Conservation (phyloP, 2,329 filamentous ascomycete species). For the Penicillium expansum region DNA sequence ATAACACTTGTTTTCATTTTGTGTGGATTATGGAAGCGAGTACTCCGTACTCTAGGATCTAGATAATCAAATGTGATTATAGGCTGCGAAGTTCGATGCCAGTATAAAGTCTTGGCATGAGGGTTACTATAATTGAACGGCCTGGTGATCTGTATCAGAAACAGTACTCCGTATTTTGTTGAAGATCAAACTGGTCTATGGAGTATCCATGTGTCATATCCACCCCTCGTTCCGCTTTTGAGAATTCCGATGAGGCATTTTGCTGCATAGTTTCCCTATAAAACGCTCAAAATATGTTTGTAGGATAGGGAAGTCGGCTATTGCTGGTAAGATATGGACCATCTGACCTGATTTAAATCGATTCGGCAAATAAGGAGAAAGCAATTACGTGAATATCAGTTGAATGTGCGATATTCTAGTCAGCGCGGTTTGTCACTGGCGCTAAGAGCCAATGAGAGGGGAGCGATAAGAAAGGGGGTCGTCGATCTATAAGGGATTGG, state of each 20-base stretch:
- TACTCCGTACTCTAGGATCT: background rate
- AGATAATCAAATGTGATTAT: background rate
- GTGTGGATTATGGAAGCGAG: background rate
- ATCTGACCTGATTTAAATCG: background rate
- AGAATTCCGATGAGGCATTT: slow-evolving; percentile 23
- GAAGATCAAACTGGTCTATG: background rate
- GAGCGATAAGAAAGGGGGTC: slow-evolving; percentile 27
- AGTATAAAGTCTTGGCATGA: slow-evolving; percentile 7
- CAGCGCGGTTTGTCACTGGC: slow-evolving; percentile 35
- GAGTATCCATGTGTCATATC: slow-evolving; percentile 6
- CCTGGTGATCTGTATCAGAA: slow-evolving; percentile 1
- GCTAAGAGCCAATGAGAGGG: slow-evolving; percentile 23
- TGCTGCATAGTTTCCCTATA: slow-evolving; percentile 3
- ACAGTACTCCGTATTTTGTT: background rate
- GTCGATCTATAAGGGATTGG: slow-evolving; percentile 11
- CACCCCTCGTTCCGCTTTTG: background rate
- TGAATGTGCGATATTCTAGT: slow-evolving; percentile 19
- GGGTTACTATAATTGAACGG: background rate
- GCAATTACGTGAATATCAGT: slow-evolving; percentile 7
- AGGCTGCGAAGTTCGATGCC: background rate
- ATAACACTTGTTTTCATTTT: too few relatives aligned
- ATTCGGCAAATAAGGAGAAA: slow-evolving; percentile 2
- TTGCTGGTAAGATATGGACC: slow-evolving; percentile 6
- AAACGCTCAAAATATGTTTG: slow-evolving; percentile 3
- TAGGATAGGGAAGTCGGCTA: slow-evolving; percentile 1